Conservation (phyloP, 805 yeast genomes). For the Hyphopichia homilentoma region DNA sequence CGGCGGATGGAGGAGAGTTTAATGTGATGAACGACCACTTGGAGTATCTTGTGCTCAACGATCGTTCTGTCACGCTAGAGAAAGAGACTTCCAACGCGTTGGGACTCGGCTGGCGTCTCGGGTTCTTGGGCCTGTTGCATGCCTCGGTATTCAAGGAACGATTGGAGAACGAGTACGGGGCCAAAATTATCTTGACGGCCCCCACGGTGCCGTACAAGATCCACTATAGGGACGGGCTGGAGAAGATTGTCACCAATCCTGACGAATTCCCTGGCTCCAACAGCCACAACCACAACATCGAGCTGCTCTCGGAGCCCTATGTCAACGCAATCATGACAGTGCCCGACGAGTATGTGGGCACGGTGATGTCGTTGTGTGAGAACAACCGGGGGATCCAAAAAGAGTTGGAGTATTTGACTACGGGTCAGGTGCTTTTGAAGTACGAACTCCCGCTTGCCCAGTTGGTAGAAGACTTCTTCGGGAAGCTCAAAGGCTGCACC, state of each 20-base stretch:
- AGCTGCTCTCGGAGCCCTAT: slow-evolving; percentile 69
- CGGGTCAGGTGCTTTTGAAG: slow-evolving; percentile 77
- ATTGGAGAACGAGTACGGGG: slow-evolving; percentile 90
- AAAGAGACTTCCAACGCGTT: slow-evolving; percentile 90
- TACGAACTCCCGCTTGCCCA: slow-evolving; percentile 85
- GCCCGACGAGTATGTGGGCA: slow-evolving; percentile 85
- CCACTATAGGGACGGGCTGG: slow-evolving; percentile 61
- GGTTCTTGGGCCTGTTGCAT: slow-evolving; percentile 90
- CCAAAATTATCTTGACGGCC: slow-evolving; percentile 84
- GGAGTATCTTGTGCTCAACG: slow-evolving; percentile 84
- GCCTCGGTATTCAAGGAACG: slow-evolving; percentile 94
- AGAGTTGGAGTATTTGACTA: slow-evolving; percentile 70
- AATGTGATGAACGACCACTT: slow-evolving; percentile 85
- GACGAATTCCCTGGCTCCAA: slow-evolving; percentile 80
- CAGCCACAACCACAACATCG: slow-evolving; percentile 44
- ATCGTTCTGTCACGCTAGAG: slow-evolving; percentile 83
- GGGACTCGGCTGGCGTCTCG: slow-evolving; percentile 97
- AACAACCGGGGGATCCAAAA: slow-evolving; percentile 78
- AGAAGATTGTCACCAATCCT: slow-evolving; percentile 76
- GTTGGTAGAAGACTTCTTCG: slow-evolving; percentile 92
- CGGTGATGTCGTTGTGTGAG: slow-evolving; percentile 83
- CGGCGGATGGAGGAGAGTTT: slow-evolving; percentile 91
- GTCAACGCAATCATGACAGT: slow-evolving; percentile 88
- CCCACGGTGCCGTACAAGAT: slow-evolving; percentile 94
- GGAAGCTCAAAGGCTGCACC: slow-evolving; percentile 84